These are phyloP conservation scores for Flaveria sonorensis DNA, from an alignment of 129 eudicot species.

Conservation along the genomic window DNA sequence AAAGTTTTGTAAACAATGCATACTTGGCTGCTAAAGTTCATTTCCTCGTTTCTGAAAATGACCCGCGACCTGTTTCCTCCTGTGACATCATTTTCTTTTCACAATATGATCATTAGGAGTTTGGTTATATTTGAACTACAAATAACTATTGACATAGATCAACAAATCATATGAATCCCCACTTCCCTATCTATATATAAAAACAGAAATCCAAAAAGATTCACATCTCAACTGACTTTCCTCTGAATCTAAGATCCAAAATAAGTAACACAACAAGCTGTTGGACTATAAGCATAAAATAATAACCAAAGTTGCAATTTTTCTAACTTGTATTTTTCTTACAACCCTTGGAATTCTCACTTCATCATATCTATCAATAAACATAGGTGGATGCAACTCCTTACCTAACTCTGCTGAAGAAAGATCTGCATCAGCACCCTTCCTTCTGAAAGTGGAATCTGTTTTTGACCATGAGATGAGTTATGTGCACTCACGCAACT, in stretches of 20 bases:
- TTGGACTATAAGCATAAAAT: constrained; percentile 47
- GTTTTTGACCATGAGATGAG: not conserved
- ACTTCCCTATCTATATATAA: constrained; percentile 36
- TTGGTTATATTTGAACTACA: not conserved
- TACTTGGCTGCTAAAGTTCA: constrained; percentile 3
- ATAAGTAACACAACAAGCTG: constrained; percentile 63
- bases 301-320: constrained; percentile 22
- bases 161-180: constrained; percentile 38
- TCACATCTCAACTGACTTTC: constrained; percentile 51
- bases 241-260: constrained; percentile 23
- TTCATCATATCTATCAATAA: constrained; percentile 38
- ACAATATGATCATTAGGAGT: constrained; percentile 4
- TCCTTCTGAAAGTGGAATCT: constrained; percentile 26
- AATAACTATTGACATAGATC: not conserved
- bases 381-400: constrained; percentile 62
- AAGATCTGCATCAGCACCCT: constrained; percentile 51
- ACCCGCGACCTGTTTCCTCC: constrained; percentile 38
- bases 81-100: constrained; percentile 43
- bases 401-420: constrained; percentile 54
- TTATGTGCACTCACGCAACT: constrained; percentile 53
- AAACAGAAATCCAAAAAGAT: constrained; percentile 44
- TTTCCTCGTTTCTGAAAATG: constrained; percentile 26
- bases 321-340: constrained; percentile 8
- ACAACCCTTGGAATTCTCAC: constrained; percentile 27
- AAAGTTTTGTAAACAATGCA: constrained; percentile 21